Percentiles rank a stretch among this genome's conserved stretches.
These are phyloP conservation scores for Dactylellina parvicollis DNA, from an alignment of 2,329 filamentous ascomycete genomes.

Conservation along the genomic window DNA sequence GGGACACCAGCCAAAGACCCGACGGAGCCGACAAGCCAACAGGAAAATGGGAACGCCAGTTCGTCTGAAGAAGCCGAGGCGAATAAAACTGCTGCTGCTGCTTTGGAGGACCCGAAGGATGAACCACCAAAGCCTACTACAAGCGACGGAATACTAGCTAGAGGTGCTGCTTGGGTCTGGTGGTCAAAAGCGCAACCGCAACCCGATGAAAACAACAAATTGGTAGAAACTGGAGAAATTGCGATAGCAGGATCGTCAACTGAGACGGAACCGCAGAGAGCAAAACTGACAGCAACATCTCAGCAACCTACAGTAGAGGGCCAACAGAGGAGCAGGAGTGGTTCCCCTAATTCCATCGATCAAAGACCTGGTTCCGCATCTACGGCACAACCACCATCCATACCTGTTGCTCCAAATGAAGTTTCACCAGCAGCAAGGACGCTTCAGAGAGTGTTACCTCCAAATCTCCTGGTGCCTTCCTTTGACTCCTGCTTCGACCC, in stretches of 20 bases:
- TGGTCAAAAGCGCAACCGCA: slow-evolving; percentile 44
- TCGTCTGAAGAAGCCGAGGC: too few species aligned
- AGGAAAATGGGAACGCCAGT: slow-evolving; percentile 14
- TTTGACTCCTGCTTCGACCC: slow-evolving; percentile 64
- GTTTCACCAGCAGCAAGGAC: slow-evolving; percentile 58
- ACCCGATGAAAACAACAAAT: not conserved
- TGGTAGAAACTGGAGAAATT: slow-evolving; percentile 29
- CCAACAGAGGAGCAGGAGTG: slow-evolving; percentile 21
- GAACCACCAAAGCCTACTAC: slow-evolving; percentile 5
- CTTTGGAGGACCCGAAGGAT: not conserved
- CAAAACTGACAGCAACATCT: slow-evolving; percentile 23
- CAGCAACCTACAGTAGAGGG: not conserved
- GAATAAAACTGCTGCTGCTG: not conserved
- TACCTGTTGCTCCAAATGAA: slow-evolving; percentile 59
- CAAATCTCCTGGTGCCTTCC: slow-evolving; percentile 65
- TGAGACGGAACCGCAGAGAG: slow-evolving; percentile 37
- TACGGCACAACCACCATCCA: slow-evolving; percentile 56
- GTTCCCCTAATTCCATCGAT: slow-evolving; percentile 15
- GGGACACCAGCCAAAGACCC: not conserved
- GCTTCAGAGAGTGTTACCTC: slow-evolving; percentile 59
- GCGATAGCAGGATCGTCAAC: slow-evolving; percentile 40
- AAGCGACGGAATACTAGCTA: slow-evolving; percentile 32
- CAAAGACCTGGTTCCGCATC: slow-evolving; percentile 11
- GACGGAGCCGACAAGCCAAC: not conserved
- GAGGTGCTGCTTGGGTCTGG: slow-evolving; percentile 51